Percentiles rank a stretch among this genome's conserved stretches.
phyloP scores from a whole-genome alignment of 768 basidiomycete genomes.

The Gloeopeniophorella convolvens region DNA sequence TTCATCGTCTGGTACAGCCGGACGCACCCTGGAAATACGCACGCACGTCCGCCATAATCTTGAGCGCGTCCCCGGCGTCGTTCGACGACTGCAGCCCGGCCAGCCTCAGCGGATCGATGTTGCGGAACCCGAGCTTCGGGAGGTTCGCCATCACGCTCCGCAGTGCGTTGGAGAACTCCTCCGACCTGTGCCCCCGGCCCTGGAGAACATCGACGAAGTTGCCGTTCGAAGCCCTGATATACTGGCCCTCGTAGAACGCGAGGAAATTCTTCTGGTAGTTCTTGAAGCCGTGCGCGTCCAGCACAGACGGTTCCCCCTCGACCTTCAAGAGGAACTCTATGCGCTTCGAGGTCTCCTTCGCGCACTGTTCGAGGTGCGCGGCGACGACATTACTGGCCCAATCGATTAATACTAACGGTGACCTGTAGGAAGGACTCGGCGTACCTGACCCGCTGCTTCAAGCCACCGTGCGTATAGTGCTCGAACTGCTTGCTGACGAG shows the following conservation, averaged over 20 bases:
- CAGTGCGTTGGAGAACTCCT: background rate
- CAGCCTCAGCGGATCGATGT: slow-evolving; percentile 37
- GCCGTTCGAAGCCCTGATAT: background rate
- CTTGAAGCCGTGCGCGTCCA: slow-evolving; percentile 1
- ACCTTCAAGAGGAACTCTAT: background rate
- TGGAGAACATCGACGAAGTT: background rate
- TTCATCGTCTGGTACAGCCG: slow-evolving; percentile 5
- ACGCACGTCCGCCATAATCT: slow-evolving; percentile 65
- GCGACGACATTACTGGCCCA: background rate
- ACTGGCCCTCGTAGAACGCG: background rate
- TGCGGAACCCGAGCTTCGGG: slow-evolving; percentile 33
- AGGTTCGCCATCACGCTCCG: slow-evolving; percentile 20
- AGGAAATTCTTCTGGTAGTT: slow-evolving; percentile 5
- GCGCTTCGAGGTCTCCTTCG: background rate
- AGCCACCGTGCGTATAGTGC: slow-evolving; percentile 44
- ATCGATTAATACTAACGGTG: background rate
- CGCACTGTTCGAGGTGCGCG: background rate
- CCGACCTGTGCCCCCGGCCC: background rate
- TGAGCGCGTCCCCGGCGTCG: slow-evolving; percentile 46
- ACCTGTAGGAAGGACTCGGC: slow-evolving; percentile 16
- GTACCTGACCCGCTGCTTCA: slow-evolving; percentile 44
- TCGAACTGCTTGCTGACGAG: slow-evolving; percentile 47
- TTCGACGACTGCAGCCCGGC: slow-evolving; percentile 45
- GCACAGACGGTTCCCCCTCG: background rate
- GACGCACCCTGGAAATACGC: slow-evolving; percentile 67